Percentiles rank a stretch among this genome's conserved stretches.
phyloP scores from a whole-genome alignment of 257 asterid genomes.

The Solanum ahanhuiri region DNA sequence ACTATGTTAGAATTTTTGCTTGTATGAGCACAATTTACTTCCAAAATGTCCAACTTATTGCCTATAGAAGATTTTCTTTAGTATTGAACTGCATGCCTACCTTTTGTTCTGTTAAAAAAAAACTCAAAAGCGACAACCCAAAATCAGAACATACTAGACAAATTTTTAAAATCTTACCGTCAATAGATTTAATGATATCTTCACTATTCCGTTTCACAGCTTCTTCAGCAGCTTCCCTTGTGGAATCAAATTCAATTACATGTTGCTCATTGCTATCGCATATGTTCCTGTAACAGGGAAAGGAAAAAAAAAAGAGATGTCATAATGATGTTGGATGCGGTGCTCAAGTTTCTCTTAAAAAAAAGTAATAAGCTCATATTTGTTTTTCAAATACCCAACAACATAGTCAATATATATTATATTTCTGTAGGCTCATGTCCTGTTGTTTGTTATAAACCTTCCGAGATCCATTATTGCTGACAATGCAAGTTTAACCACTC shows the following conservation, averaged over 20 bases:
- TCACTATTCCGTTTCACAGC: slow-evolving; percentile 38
- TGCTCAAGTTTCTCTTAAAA: background rate
- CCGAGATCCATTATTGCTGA: background rate
- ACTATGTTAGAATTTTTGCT: background rate
- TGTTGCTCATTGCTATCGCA: slow-evolving; percentile 46
- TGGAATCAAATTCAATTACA: slow-evolving; percentile 44
- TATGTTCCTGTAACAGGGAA: slow-evolving; percentile 35
- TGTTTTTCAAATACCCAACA: background rate
- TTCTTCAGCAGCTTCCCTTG: slow-evolving; percentile 55
- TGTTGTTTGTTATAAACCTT: background rate
- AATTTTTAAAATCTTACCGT: slow-evolving; percentile 26
- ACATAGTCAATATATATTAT: background rate
- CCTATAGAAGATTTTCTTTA: background rate
- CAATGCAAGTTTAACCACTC: background rate
- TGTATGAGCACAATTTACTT: background rate
- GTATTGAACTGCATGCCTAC: background rate
- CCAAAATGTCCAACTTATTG: background rate
- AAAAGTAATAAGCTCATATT: background rate
- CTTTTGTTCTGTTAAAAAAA: background rate
- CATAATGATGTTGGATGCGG: background rate
- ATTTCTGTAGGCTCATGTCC: background rate
- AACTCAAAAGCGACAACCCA: background rate
- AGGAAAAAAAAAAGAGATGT: background rate
- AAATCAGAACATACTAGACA: background rate
- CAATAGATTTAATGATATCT: slow-evolving; percentile 27